Conservation (phyloP, 495 filamentous ascomycete genomes). For the Pseudomonodictys pantanalensis region DNA sequence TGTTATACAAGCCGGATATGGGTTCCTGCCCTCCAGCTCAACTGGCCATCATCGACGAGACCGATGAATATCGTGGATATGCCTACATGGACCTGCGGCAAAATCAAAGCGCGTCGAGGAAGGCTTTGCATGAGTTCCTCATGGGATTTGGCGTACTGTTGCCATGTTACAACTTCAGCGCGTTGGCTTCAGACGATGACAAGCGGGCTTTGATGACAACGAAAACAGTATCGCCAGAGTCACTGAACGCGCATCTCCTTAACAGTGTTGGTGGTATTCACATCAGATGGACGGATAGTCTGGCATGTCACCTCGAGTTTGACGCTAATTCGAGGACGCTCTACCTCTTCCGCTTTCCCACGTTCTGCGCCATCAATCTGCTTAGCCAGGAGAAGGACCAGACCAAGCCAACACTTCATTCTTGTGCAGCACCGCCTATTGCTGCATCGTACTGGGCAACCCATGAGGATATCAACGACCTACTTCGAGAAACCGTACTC, state of each 20-base stretch:
- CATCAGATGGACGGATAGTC: conserved; percentile 29
- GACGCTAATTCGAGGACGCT: conserved; percentile 6
- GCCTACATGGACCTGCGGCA: conserved; percentile 1
- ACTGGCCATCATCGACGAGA: conserved; percentile 25
- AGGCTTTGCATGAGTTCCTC: conserved; percentile 11
- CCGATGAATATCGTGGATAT: conserved; percentile 5
- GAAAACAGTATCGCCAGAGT: background rate
- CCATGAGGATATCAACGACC: conserved; percentile 12
- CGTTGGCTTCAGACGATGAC: background rate
- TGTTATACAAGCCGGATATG: conserved; percentile 30
- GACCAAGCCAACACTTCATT: conserved; percentile 7
- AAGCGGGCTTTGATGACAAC: background rate
- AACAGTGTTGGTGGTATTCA: conserved; percentile 22
- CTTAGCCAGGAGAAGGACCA: background rate
- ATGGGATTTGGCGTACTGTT: conserved; percentile 20
- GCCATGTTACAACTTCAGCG: conserved; percentile 10
- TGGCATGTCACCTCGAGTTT: conserved; percentile 33
- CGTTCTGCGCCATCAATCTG: conserved; percentile 23
- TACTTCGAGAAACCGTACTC: conserved; percentile 24
- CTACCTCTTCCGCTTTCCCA: conserved; percentile 31
- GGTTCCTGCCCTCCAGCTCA: conserved; percentile 19
- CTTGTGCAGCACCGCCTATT: conserved; percentile 7
- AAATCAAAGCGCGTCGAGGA: background rate
- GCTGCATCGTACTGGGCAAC: conserved; percentile 13
- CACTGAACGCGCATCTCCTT: conserved; percentile 17